Percentiles rank a stretch among this genome's conserved stretches.
These are phyloP conservation scores for Trifolium fragiferum DNA, from an alignment of 306 rosid species.

Conservation along the genomic window DNA sequence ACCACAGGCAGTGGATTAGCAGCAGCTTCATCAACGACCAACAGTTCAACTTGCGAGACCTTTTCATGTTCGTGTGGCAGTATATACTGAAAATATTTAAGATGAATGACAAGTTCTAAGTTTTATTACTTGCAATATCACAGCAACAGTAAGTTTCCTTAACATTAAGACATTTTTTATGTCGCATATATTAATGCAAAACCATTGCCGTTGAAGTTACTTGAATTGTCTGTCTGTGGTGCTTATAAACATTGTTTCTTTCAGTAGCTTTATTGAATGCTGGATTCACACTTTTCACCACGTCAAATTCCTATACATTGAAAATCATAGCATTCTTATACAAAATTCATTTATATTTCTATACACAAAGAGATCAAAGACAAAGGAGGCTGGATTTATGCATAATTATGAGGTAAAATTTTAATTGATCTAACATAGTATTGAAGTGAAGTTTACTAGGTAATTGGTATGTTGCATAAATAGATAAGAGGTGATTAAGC, in stretches of 20 bases:
- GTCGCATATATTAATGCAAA: conserved; percentile 12
- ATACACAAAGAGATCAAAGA: background rate
- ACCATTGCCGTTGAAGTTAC: conserved; percentile 42
- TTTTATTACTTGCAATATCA: conserved; percentile 20
- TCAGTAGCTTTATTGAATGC: conserved; percentile 70
- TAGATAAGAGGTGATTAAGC: too few relatives aligned
- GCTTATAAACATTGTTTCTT: conserved; percentile 77
- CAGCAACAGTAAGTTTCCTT: conserved; percentile 12
- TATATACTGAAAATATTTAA: conserved; percentile 67
- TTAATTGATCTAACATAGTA: background rate
- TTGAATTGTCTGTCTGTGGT: conserved; percentile 88
- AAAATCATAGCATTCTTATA: conserved; percentile 8
- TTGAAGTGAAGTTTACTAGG: background rate
- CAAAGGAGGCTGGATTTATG: background rate
- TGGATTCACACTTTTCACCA: conserved; percentile 65
- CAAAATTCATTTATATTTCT: background rate
- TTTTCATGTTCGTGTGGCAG: conserved; percentile 86
- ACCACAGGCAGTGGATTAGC: conserved; percentile 87
- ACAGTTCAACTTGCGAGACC: conserved; percentile 88
- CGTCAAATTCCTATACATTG: conserved; percentile 67
- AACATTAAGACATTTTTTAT: conserved; percentile 6
- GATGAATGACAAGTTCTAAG: conserved; percentile 16
- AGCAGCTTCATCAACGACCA: conserved; percentile 93
- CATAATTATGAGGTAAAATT: too few relatives aligned
- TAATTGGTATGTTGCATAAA: background rate